phyloP scores from a whole-genome alignment of 2,329 filamentous ascomycete species.

The Trichoderma sp. region DNA sequence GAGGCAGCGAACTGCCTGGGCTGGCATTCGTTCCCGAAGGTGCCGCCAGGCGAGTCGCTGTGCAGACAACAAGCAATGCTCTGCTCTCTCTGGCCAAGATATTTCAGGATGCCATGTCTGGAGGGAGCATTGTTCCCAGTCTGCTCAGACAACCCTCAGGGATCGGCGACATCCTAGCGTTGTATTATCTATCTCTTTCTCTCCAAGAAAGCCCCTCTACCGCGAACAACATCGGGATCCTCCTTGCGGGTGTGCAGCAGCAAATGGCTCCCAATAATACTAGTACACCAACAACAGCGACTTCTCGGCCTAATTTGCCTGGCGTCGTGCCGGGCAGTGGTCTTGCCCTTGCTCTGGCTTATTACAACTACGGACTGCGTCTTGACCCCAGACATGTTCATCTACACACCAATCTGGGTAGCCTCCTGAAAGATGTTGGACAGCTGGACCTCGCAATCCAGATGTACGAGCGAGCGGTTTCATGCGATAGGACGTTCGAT shows the following conservation, averaged over 20 bases:
- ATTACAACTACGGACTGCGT: conserved; percentile 90
- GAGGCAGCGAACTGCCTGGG: conserved; percentile 71
- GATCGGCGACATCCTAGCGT: conserved; percentile 85
- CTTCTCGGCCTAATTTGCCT: conserved; percentile 53
- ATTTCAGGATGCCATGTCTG: conserved; percentile 92
- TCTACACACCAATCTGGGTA: conserved; percentile 93
- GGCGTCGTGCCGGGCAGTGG: conserved; percentile 85
- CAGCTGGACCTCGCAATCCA: conserved; percentile 87
- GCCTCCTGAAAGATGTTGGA: conserved; percentile 91
- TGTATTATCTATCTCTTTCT: conserved; percentile 94
- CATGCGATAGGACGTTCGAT: conserved; percentile 90
- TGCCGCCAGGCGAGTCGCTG: conserved; percentile 70
- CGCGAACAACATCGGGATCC: conserved; percentile 95
- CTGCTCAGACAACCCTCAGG: conserved; percentile 64
- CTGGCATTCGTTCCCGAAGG: conserved; percentile 69
- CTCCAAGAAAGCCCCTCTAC: conserved; percentile 95
- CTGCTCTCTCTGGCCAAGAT: conserved; percentile 94
- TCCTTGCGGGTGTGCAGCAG: conserved; percentile 92
- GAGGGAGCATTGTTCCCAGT: conserved; percentile 54
- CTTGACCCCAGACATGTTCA: conserved; percentile 90
- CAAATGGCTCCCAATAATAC: conserved; percentile 32
- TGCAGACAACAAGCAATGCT: conserved; percentile 94
- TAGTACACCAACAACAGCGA: conserved; percentile 17
- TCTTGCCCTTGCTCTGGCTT: conserved; percentile 80
- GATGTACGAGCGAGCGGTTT: conserved; percentile 95